Conservation (phyloP, 805 yeast genomes). For the Sugiyamaella chiloensis region DNA sequence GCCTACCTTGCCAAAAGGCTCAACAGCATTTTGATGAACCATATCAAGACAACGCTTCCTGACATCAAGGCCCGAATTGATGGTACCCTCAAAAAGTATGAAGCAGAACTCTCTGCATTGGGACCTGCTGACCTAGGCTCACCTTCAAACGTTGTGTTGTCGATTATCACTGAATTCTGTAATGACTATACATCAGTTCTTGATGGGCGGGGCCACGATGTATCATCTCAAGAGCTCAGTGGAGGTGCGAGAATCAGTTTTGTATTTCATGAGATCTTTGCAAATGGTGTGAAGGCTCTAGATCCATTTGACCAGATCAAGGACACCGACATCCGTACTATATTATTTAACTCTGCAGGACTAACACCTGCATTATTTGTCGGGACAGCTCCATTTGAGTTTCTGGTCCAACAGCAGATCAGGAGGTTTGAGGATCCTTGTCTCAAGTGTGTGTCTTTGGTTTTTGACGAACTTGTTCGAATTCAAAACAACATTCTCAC, state of each 20-base stretch:
- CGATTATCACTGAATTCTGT: conserved; percentile 89
- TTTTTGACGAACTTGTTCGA: conserved; percentile 92
- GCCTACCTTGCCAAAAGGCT: conserved; percentile 92
- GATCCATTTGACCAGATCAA: conserved; percentile 97
- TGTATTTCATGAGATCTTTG: conserved; percentile 95
- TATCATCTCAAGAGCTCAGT: conserved; percentile 83
- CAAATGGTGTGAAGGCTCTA: conserved; percentile 85
- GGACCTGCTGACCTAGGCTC: conserved; percentile 81
- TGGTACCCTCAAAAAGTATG: conserved; percentile 78
- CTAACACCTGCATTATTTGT: conserved; percentile 94
- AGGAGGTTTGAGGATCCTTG: conserved; percentile 93
- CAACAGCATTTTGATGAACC: conserved; percentile 84
- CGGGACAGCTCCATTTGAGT: conserved; percentile 96
- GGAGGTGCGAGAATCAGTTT: conserved; percentile 98
- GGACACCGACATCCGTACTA: conserved; percentile 93
- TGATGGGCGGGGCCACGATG: conserved; percentile 91
- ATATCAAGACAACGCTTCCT: conserved; percentile 83
- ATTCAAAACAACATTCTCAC: conserved; percentile 81
- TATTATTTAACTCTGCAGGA: conserved; percentile 95
- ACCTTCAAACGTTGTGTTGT: conserved; percentile 85
- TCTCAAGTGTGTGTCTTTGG: conserved; percentile 80
- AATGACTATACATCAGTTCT: conserved; percentile 88
- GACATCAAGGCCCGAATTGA: conserved; percentile 91
- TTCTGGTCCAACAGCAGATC: conserved; percentile 87
- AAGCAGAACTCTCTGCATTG: conserved; percentile 67